Conservation (phyloP, 2,329 filamentous ascomycete genomes). For the Hypoxylon sp. region DNA sequence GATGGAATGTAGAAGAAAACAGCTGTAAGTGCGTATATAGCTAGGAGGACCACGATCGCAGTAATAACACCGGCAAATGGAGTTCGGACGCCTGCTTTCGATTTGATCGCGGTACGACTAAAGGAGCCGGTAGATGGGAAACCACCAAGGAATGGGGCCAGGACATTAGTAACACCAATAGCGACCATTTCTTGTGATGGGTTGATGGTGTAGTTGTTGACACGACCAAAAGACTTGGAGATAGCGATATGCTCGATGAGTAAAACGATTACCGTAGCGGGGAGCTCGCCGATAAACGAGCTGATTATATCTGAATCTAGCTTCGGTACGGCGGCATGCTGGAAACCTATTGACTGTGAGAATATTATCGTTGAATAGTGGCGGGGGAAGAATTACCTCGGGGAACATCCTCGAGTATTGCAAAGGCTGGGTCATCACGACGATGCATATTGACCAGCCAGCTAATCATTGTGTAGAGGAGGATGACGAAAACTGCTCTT, state of each 20-base stretch:
- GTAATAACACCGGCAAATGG: slow-evolving; percentile 92
- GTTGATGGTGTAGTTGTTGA: slow-evolving; percentile 96
- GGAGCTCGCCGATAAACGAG: slow-evolving; percentile 75
- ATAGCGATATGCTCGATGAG: slow-evolving; percentile 98
- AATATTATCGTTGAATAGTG: slow-evolving; percentile 16
- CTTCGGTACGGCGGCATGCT: slow-evolving; percentile 76
- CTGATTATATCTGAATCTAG: slow-evolving; percentile 73
- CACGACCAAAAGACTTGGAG: slow-evolving; percentile 92
- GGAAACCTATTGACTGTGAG: slow-evolving; percentile 68
- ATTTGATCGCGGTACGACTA: slow-evolving; percentile 95
- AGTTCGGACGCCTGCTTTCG: slow-evolving; percentile 92
- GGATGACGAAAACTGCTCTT: slow-evolving; percentile 87
- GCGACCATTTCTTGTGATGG: slow-evolving; percentile 96
- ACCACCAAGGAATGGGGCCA: slow-evolving; percentile 89
- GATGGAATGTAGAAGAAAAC: slow-evolving; percentile 95
- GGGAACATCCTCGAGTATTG: slow-evolving; percentile 79
- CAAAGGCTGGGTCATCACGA: slow-evolving; percentile 71
- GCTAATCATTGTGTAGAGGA: slow-evolving; percentile 91
- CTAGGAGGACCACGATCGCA: slow-evolving; percentile 82
- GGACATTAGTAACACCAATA: slow-evolving; percentile 87
- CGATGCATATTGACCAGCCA: slow-evolving; percentile 81
- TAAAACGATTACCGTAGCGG: slow-evolving; percentile 89
- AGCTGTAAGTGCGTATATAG: slow-evolving; percentile 85
- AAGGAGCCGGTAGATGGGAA: slow-evolving; percentile 96
- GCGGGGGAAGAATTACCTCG: slow-evolving; percentile 61